Conservation (phyloP, 352 stramenopile genomes). For the Blastocystis sp. region DNA sequence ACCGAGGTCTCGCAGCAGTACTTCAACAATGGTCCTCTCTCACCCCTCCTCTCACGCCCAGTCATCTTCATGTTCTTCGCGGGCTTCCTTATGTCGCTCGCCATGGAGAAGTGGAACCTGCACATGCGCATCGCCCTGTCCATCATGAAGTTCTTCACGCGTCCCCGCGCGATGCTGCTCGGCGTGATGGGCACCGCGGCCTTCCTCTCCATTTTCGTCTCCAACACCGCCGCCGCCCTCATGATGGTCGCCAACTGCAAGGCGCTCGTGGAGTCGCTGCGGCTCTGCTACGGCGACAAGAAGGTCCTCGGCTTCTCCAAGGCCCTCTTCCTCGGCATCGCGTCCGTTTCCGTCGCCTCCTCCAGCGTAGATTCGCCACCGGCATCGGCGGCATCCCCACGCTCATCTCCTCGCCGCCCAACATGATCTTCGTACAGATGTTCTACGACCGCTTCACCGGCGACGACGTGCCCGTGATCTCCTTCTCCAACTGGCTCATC, state of each 20-base stretch:
- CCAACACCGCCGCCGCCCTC: conserved; percentile 42
- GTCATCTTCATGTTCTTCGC: conserved; percentile 55
- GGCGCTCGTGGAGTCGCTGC: conserved; percentile 22
- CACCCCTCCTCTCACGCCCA: background rate
- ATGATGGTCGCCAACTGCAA: conserved; percentile 53
- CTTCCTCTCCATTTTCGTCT: conserved; percentile 49
- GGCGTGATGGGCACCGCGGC: conserved; percentile 4
- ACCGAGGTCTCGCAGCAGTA: background rate
- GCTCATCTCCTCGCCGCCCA: conserved; percentile 43
- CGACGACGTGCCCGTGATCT: background rate
- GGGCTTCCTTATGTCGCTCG: conserved; percentile 51
- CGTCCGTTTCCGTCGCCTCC: background rate
- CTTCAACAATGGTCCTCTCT: conserved; percentile 30
- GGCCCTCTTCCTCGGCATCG: conserved; percentile 41
- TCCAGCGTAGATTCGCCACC: background rate
- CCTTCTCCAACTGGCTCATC: conserved; percentile 51
- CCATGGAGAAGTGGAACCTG: conserved; percentile 55
- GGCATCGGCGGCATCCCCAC: conserved; percentile 42
- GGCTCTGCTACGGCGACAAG: conserved; percentile 19
- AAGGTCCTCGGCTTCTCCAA: conserved; percentile 51
- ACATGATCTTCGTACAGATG: conserved; percentile 44
- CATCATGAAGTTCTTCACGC: conserved; percentile 49
- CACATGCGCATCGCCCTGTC: conserved; percentile 49
- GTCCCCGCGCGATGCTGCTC: conserved; percentile 35
- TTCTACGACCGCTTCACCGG: conserved; percentile 27